Base-by-base conservation (phyloP, 1,284 basidiomycete species). In the Cutaneotrichosporon curvatum region DNA sequence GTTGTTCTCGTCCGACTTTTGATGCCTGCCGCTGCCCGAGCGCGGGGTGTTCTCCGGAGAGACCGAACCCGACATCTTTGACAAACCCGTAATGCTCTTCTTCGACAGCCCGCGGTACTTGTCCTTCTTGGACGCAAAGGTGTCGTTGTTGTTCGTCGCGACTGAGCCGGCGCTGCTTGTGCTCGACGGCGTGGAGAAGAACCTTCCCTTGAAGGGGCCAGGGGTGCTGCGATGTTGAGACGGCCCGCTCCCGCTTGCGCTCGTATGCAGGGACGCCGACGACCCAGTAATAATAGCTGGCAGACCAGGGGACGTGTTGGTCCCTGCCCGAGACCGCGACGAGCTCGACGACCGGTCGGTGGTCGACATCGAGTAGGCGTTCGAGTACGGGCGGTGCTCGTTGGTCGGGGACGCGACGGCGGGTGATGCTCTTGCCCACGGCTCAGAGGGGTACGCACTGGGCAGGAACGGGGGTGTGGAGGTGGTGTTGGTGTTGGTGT, bases 141-240 rank as follows among this genome's bases (percentile, higher is more conserved):
- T n/a, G 10, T 31, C 10, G 10, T 28, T 25, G 12, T 18, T 18
- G 23, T 31, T 45, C 1, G 43, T 46, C 8, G 48, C 31, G 4
- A 50, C 11, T 25, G 39, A 48, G 16, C 36, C 36, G 19, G 37
- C 45, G 37, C 43, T 47, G 37, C 35, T 42, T 2, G n/a, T n/a
- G n/a, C n/a, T n/a, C n/a, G n/a, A n/a, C n/a, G 67, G 67, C 0
- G 58, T 44, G 14, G 64, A 63, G 51, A 69, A 69, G 56, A 69
- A 65, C n/a, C 65, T 55, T 9, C 56, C 58, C 45, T 69, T 69
- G 56, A 69, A 62, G 1, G 47, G 45, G 21, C 53, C 50, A 20
- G 55, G 51, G 15, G 53, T 54, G 25, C 54, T 51, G 10, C 56
- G 55, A n/a, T 7, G 16, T 7, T 16, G 15, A 5, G 16, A 15